phyloP scores from a whole-genome alignment of 352 stramenopile species.

The Phytophthora niederhauseri region DNA sequence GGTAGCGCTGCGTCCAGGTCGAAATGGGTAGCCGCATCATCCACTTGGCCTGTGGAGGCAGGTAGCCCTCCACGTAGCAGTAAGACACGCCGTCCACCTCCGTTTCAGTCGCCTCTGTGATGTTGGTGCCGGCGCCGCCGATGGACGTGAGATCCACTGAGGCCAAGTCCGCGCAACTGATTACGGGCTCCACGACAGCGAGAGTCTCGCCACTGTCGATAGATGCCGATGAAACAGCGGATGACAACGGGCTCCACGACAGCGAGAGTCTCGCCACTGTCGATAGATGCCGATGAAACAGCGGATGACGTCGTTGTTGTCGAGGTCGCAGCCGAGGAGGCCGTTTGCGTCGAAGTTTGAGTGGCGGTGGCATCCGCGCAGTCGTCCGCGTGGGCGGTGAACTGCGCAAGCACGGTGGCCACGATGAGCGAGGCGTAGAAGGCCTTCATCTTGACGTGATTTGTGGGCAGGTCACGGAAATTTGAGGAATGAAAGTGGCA shows the following conservation, averaged over 20 bases:
- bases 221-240: conserved; percentile 5
- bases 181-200: conserved; percentile 30
- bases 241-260: conserved; percentile 28
- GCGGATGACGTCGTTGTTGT: neutral
- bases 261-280: conserved; percentile 25
- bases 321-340: conserved; percentile 8
- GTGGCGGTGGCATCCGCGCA: conserved; percentile 19
- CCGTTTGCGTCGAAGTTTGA: neutral
- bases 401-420: conserved; percentile 6
- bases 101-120: conserved; percentile 29
- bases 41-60: conserved; percentile 38
- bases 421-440: conserved; percentile 11
- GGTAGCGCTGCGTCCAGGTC: conserved; percentile 47
- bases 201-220: conserved; percentile 24
- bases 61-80: conserved; percentile 39
- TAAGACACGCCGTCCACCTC: conserved; percentile 34
- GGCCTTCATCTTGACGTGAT: neutral
- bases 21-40: conserved; percentile 35
- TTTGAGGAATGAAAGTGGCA: neutral
- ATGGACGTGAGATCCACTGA: conserved; percentile 34
- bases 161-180: conserved; percentile 30
- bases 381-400: conserved; percentile 16
- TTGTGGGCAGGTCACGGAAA: neutral
- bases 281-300: conserved; percentile 11
- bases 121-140: conserved; percentile 26